These are phyloP conservation scores for Eucalyptus erythrocorys DNA, from an alignment of 345 rosid species.

Conservation along the genomic window DNA sequence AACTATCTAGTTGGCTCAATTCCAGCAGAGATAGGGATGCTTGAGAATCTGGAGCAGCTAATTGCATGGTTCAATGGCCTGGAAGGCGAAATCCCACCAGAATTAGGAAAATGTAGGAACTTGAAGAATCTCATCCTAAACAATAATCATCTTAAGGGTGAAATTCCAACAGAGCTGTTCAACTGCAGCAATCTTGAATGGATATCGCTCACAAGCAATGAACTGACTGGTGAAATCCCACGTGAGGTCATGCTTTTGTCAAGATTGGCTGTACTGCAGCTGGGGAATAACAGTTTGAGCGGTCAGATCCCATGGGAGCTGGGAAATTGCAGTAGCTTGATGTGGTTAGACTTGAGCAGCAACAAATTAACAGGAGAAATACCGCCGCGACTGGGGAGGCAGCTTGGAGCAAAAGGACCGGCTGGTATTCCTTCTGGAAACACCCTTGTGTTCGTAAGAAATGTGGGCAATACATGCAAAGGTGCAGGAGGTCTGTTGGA, in stretches of 20 bases:
- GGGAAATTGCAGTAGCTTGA: slow-evolving; percentile 76
- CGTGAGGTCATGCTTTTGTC: slow-evolving; percentile 50
- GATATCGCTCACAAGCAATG: slow-evolving; percentile 86
- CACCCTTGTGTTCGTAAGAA: slow-evolving; percentile 80
- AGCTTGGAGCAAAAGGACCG: slow-evolving; percentile 73
- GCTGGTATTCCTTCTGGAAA: slow-evolving; percentile 73
- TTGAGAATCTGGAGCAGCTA: slow-evolving; percentile 74
- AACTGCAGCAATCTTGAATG: slow-evolving; percentile 83
- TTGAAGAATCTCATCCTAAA: slow-evolving; percentile 80
- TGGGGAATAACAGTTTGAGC: slow-evolving; percentile 78
- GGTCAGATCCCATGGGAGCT: slow-evolving; percentile 85
- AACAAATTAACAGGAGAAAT: slow-evolving; percentile 87
- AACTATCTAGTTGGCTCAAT: slow-evolving; percentile 80
- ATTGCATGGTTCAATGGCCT: slow-evolving; percentile 86
- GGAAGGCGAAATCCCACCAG: slow-evolving; percentile 71
- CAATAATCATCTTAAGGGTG: slow-evolving; percentile 71
- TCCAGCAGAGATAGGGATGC: slow-evolving; percentile 69
- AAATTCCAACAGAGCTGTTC: slow-evolving; percentile 68
- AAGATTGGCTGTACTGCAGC: slow-evolving; percentile 83
- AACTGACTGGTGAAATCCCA: slow-evolving; percentile 58
- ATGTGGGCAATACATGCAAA: slow-evolving; percentile 88
- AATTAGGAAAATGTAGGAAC: slow-evolving; percentile 60
- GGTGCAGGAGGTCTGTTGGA: slow-evolving; percentile 93
- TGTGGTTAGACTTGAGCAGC: slow-evolving; percentile 88
- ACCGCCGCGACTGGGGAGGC: slow-evolving; percentile 82